These are phyloP conservation scores for Wickerhamiella bombiphila DNA, from an alignment of 805 yeast species.

Conservation along the genomic window DNA sequence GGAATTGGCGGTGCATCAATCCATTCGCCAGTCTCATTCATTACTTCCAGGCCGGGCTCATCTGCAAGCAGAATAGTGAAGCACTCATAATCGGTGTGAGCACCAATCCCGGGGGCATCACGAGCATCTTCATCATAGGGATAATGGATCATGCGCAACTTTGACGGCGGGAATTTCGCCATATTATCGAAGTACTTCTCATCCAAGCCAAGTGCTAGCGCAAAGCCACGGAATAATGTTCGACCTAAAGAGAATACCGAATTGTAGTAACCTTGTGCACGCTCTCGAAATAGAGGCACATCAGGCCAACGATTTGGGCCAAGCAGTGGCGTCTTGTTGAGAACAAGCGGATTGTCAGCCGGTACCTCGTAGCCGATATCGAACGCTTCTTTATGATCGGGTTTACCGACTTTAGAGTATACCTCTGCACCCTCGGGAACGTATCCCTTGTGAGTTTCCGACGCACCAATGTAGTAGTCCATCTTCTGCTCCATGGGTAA, in stretches of 20 bases:
- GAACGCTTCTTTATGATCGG: conserved; percentile 49
- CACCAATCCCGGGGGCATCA: conserved; percentile 39
- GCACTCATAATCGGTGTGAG: conserved; percentile 42
- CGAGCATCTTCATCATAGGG: conserved; percentile 23
- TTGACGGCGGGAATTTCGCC: conserved; percentile 16
- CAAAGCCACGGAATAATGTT: conserved; percentile 32
- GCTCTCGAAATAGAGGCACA: conserved; percentile 32
- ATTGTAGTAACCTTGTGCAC: conserved; percentile 30
- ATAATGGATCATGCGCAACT: conserved; percentile 42
- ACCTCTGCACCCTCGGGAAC: conserved; percentile 12
- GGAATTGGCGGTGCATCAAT: conserved; percentile 37
- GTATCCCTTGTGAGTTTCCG: conserved; percentile 31
- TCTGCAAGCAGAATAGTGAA: conserved; percentile 38
- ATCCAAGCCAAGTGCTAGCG: conserved; percentile 41
- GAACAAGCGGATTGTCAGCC: conserved; percentile 25
- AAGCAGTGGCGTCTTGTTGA: conserved; percentile 25
- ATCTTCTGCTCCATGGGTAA: conserved; percentile 33
- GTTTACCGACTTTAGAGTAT: conserved; percentile 13
- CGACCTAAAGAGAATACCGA: conserved; percentile 33
- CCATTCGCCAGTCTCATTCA: conserved; percentile 43
- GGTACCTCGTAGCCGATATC: conserved; percentile 31
- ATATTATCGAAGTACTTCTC: conserved; percentile 33
- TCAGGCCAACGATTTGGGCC: conserved; percentile 47
- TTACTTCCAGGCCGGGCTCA: conserved; percentile 39
- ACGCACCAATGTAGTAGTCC: conserved; percentile 33